phyloP scores from a whole-genome alignment of 1,139 yeast species.

The Saccharomyces hybrid region DNA sequence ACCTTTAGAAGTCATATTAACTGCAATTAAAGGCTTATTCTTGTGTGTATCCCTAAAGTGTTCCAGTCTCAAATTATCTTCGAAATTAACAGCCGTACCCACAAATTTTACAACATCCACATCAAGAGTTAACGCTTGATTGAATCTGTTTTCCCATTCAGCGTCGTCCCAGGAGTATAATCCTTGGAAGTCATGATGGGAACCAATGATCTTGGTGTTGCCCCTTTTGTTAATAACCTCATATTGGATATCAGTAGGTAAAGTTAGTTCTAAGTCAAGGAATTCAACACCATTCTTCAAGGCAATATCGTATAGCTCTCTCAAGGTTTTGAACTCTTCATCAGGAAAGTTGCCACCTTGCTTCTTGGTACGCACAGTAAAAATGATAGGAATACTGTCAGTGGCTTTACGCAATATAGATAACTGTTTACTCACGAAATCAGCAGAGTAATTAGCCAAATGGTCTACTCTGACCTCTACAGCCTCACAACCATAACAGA shows the following conservation, averaged over 20 bases:
- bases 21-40: constrained; percentile 64
- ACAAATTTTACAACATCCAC: constrained; percentile 79
- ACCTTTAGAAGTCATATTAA: constrained; percentile 73
- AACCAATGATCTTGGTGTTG: constrained; percentile 67
- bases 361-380: constrained; percentile 64
- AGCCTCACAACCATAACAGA: constrained; percentile 66
- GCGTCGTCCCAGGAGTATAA: constrained; percentile 54
- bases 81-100: constrained; percentile 57
- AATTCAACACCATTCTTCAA: constrained; percentile 57
- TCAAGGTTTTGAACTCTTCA: constrained; percentile 41
- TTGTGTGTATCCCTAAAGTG: constrained; percentile 49
- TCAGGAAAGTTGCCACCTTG: constrained; percentile 83
- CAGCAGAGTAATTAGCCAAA: constrained; percentile 42
- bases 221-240: constrained; percentile 43
- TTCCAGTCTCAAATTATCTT: constrained; percentile 68
- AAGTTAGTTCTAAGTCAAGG: constrained; percentile 46
- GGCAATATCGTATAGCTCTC: constrained; percentile 50
- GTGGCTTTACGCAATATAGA: constrained; percentile 57
- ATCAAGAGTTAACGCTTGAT: constrained; percentile 55
- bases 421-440: constrained; percentile 66
- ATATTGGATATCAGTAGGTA: constrained; percentile 33
- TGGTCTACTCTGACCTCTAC: constrained; percentile 78
- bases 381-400: constrained; percentile 63
- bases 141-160: constrained; percentile 68
- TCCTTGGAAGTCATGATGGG: constrained; percentile 69